A percentile compares a stretch with the other conserved stretches of the same genome.
Conservation (phyloP, 192 early-diverging fungal species). For the Backusella morwellensis region DNA sequence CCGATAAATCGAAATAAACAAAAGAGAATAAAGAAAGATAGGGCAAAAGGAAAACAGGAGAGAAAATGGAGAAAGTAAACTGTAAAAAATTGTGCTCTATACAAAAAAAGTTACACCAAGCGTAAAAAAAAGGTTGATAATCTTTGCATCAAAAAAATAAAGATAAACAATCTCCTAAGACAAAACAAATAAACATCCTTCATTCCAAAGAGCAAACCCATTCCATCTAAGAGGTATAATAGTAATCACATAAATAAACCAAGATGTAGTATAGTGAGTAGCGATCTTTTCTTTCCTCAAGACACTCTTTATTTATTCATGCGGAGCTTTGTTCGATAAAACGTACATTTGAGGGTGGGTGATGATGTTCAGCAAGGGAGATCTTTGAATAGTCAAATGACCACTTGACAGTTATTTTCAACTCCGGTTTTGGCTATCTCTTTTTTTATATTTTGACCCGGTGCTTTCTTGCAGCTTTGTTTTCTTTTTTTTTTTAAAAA, state of each 20-base stretch:
- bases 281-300: not conserved
- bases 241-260: not conserved
- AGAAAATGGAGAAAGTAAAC: not conserved
- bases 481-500: not conserved
- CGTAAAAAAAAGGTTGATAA: constrained; percentile 3
- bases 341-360: not conserved
- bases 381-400: not conserved
- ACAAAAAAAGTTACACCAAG: not conserved
- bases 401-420: not conserved
- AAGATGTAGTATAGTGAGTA: not conserved
- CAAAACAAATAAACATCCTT: constrained; percentile 2
- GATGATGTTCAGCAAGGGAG: not conserved
- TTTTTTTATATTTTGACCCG: not conserved
- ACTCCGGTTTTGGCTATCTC: not conserved
- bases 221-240: not conserved
- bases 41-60: not conserved
- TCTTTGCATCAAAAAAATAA: constrained; percentile 1
- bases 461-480: not conserved
- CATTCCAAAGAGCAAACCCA: not conserved
- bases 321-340: not conserved
- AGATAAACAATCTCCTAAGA: not conserved
- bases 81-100: not conserved
- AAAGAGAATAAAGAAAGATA: constrained; percentile 1
- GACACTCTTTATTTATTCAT: not conserved
- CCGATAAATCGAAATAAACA: not conserved